phyloP scores from a whole-genome alignment of 768 basidiomycete genomes.

The Antrodiella citrinella region DNA sequence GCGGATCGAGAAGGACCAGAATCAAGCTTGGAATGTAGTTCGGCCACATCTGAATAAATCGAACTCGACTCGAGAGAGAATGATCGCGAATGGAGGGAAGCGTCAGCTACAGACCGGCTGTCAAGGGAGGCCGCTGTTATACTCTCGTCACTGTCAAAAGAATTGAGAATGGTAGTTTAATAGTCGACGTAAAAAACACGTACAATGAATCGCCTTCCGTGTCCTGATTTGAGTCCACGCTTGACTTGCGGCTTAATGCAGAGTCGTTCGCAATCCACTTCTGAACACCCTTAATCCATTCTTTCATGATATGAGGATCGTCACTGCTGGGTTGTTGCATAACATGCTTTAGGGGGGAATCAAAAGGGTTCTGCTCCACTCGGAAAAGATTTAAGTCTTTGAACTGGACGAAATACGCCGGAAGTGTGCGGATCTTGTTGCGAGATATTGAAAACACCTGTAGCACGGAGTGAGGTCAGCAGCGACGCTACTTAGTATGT shows the following conservation, averaged over 20 bases:
- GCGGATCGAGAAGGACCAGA: constrained; percentile 11
- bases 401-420: constrained; percentile 72
- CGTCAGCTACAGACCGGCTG: constrained; percentile 2
- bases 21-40: neutral
- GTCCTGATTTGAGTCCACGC: constrained; percentile 38
- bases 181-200: neutral
- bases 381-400: constrained; percentile 68
- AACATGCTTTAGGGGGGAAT: constrained; percentile 76
- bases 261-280: constrained; percentile 59
- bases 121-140: constrained; percentile 5
- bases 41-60: constrained; percentile 32
- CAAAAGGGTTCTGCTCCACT: constrained; percentile 85
- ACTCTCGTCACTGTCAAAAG: constrained; percentile 4
- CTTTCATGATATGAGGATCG: constrained; percentile 40
- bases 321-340: constrained; percentile 30
- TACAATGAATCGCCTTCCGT: constrained; percentile 34
- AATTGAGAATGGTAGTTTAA: neutral
- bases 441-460: constrained; percentile 82
- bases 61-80: constrained; percentile 55
- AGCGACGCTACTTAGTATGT: neutral
- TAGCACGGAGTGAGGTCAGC: neutral
- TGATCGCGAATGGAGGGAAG: constrained; percentile 28
- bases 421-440: constrained; percentile 78
- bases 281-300: constrained; percentile 68
- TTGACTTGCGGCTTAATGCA: constrained; percentile 26